A percentile compares a stretch with the other conserved stretches of the same genome.
These are phyloP conservation scores for Stentor coeruleus DNA, from an alignment of 73 alveolate species.

Conservation along the genomic window DNA sequence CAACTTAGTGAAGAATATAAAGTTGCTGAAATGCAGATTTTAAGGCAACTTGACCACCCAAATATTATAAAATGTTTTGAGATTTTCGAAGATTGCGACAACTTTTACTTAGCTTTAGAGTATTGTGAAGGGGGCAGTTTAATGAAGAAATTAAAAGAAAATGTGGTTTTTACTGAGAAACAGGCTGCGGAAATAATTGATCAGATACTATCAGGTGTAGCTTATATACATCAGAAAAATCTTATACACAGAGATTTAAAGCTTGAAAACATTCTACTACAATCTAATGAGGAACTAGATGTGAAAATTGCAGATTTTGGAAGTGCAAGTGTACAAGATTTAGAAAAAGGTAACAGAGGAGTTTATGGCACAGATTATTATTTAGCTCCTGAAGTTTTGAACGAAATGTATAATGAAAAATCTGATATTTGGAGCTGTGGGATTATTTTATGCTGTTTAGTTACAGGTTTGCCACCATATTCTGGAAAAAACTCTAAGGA, in stretches of 20 bases:
- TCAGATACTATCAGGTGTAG: neutral
- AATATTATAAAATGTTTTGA: neutral
- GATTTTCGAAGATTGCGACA: neutral
- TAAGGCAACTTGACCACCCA: neutral
- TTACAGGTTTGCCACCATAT: no score
- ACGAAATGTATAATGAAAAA: constrained; percentile 45
- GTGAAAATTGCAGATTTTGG: no score
- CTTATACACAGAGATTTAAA: neutral
- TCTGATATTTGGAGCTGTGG: constrained; percentile 67
- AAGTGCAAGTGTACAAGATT: no score
- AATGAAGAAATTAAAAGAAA: neutral
- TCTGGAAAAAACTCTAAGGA: no score
- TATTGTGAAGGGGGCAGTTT: constrained; percentile 11
- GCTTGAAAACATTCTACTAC: neutral
- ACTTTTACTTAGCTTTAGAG: neutral
- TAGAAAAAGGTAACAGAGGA: no score
- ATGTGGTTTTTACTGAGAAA: neutral
- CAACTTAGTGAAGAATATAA: no score
- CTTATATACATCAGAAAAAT: neutral
- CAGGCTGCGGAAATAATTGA: neutral
- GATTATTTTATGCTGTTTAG: constrained; percentile 42
- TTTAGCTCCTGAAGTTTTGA: constrained; percentile 66
- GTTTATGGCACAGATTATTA: no score
- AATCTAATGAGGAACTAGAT: no score
- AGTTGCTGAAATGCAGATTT: neutral